Evolutionary conservation across 306 rosid genomes (phyloP), one percentile per base, ranked within the genome.

Genomic region (Biancaea sappan): DNA sequence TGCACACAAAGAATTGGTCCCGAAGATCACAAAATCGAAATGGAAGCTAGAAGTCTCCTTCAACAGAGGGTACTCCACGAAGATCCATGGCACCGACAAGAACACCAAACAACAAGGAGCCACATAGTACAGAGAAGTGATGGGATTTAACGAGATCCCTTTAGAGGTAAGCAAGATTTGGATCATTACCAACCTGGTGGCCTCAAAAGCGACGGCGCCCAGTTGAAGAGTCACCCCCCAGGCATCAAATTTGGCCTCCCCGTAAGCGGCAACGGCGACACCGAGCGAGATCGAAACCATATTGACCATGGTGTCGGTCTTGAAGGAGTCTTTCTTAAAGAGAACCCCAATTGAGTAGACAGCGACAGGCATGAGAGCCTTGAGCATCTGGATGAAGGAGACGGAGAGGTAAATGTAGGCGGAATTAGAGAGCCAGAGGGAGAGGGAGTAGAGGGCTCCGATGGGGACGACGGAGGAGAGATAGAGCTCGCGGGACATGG

Each of bases 281-380:
- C 98, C 98, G 22, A 90, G 21, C 11, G 98, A 92, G 82, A 92
- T 87, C 16, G 98, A 90, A 34, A 92, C 67, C 98, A 92, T 92
- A 72, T 92, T 92, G 24, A 69, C 41, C 98, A 92, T 92, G 46
- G 94, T 90, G 29, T 90, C 88, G 31, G 84, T 37, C 46, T 88
- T 90, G 74, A 90, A 92, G 10, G 74, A 1, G 1, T 92, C 98
- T 1, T 90, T 92, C 6, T 65, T 80, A n/a, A 92, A 52, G 21
- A 76, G 26, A 22, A 92, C 96, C 3, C 96, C 92, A 18, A 92
- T 90, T 14, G 98, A 90, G 71, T 92, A 92, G 2, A 92, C 98
- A 9, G 98, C 96, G 5, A 92, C 98, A 0, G 98, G 98, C 98
- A 92, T 92, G 18, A 92, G 86, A 11, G 98, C 98, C 57, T 92